Conservation (phyloP, 2,329 filamentous ascomycete species). For the Ramichloridium luteum region DNA sequence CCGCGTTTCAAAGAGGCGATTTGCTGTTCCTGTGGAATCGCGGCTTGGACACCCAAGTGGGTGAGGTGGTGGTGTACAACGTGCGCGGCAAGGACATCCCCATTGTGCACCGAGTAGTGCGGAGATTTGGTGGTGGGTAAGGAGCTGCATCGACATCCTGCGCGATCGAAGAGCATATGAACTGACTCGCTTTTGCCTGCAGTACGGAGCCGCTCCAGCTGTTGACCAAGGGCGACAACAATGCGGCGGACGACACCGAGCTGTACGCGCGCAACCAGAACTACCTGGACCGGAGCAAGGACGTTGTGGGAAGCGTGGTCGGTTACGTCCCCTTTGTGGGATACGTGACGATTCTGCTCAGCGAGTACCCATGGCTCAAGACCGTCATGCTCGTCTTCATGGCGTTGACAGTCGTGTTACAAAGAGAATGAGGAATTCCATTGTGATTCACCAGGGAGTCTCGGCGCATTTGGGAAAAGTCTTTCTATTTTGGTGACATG, state of each 20-base stretch:
- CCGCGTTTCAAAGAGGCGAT: slow-evolving; percentile 68
- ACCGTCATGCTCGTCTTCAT: slow-evolving; percentile 88
- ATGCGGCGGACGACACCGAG: slow-evolving; percentile 83
- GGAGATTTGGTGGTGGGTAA: slow-evolving; percentile 51
- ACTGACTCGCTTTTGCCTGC: neutral
- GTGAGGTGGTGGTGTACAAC: slow-evolving; percentile 70
- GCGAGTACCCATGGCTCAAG: slow-evolving; percentile 95
- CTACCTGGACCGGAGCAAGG: slow-evolving; percentile 63
- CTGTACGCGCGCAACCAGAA: slow-evolving; percentile 77
- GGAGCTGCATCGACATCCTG: slow-evolving; percentile 15
- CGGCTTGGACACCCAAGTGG: slow-evolving; percentile 49
- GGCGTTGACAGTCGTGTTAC: slow-evolving; percentile 84
- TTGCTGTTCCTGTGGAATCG: slow-evolving; percentile 68
- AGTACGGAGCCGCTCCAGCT: slow-evolving; percentile 48
- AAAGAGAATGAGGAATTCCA: slow-evolving; percentile 69
- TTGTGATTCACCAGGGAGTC: no score
- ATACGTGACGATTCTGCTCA: slow-evolving; percentile 91
- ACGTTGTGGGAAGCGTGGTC: slow-evolving; percentile 86
- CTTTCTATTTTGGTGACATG: no score
- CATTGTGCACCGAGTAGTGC: slow-evolving; percentile 86
- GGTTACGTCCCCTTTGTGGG: slow-evolving; percentile 91
- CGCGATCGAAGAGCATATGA: neutral
- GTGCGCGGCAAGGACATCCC: slow-evolving; percentile 90
- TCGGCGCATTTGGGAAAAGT: no score
- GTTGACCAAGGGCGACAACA: slow-evolving; percentile 97